Base-by-base conservation (phyloP, 495 filamentous ascomycete genomes). In the Parathielavia hyrcaniae region DNA sequence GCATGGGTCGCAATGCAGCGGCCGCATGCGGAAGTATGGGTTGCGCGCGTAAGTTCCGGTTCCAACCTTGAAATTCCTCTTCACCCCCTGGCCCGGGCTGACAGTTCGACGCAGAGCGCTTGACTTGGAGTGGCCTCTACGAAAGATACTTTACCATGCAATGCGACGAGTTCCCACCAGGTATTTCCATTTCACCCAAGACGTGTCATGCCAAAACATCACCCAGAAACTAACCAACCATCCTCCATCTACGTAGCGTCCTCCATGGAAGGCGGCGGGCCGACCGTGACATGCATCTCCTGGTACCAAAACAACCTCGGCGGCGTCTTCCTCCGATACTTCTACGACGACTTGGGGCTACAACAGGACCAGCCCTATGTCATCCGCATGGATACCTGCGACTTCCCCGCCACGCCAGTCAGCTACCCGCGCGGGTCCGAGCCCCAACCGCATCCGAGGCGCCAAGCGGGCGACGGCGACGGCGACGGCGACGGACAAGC, bases 231-330 rank as follows among this genome's bases (percentile, higher is more conserved):
- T 35, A 30, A 22, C 47, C 19, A 39, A 16, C 11, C 36, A 4
- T 3, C 7, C 36, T 16, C 4, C 10, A 9, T 26, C 19, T 14
- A n/a, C n/a, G n/a, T 23, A 52, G 50, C 50, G 23, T 52, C 50
- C 34, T 52, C 50, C 35, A 39, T 52, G 50, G 50, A 52, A 32
- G 50, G 50, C 36, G 50, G 50, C 50, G 50, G 50, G 2, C 50
- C 50, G 7, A 52, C 50, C n/a, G 5, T 52, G 34, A 52, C 50
- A 5, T 52, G 50, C 36, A 40, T 52, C 50, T 52, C 50, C 6
- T 40, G 35, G 50, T 52, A 52, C 32, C 50, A 52, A 52, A 52
- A 52, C 50, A 52, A 52, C 50, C 50, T 52, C 50, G 50, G 50
- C 13, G 50, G 50, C 19, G 16, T 52, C 6, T 52, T 14, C 8